Evolutionary conservation across 352 stramenopile genomes (phyloP), one percentile per base, ranked within the genome.

Genomic region (Globisporangium sylvaticum): DNA sequence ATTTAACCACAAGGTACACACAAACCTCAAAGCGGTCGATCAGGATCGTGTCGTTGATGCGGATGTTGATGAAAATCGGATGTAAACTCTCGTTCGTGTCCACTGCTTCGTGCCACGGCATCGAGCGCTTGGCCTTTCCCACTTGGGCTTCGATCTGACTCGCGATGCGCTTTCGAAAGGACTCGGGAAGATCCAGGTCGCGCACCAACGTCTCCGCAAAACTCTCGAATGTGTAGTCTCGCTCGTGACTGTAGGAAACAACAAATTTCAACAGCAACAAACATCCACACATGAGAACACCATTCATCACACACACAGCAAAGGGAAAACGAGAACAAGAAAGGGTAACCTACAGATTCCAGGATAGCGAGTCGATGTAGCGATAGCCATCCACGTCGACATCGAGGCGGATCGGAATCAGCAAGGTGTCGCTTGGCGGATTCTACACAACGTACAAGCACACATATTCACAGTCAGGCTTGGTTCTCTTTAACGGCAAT

Each of bases 321-420:
- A 48, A n/a, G 5, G 12, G 15, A n/a, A 4, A 22, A 20, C 37
- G 12, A 42, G 3, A 42, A 15, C 34, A 42, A 18, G 34, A n/a
- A n/a, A 48, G 15, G 15, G 5, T 9, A 24, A 71, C 73, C 31
- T 75, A 92, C 79, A 90, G 55, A 62, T 92, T 94, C 83, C 83
- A 92, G 32, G 76, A 83, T 58, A 94, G 89, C 25, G 83, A 91
- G 59, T 94, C 86, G 53, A 94, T 90, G 76, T 90, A 94, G 46
- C 86, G 82, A 62, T 89, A 90, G 14, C 86, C 86, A 64, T 94
- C 86, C 31, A 91, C 72, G 46, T 94, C 86, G 25, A 94, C 76
- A 48, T 94, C 86, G 20, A 94, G 74, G 31, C 83, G 75, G 46
- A 94, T 90, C 6, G 86, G 86, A 50, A 94, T 76, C 52, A 94